phyloP scores from a whole-genome alignment of 2,329 filamentous ascomycete genomes.

The Colletotrichum lindemuthianum region DNA sequence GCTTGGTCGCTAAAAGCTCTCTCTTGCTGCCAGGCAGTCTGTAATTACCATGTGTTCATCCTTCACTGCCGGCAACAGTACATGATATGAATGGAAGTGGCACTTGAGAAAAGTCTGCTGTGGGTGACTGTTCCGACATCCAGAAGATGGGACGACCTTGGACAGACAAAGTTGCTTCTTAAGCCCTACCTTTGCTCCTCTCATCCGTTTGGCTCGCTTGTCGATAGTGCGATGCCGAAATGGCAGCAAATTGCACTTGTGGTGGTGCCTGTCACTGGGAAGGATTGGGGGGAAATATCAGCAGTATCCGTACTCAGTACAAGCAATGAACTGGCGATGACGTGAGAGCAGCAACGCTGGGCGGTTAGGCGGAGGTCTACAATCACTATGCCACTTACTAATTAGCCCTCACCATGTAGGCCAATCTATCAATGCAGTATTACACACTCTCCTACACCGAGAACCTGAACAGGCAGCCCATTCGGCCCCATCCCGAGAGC shows the following conservation, averaged over 20 bases:
- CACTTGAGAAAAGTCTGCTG: neutral
- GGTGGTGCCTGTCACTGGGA: too few species aligned
- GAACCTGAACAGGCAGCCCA: slow-evolving; percentile 25
- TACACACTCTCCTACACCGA: slow-evolving; percentile 17
- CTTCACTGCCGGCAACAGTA: too few species aligned
- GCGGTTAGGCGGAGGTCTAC: too few species aligned
- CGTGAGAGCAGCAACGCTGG: too few species aligned
- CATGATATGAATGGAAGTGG: neutral
- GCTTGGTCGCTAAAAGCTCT: neutral
- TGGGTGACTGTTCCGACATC: slow-evolving; percentile 22
- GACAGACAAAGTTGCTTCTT: neutral
- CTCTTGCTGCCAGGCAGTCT: slow-evolving; percentile 1
- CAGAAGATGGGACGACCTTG: slow-evolving; percentile 25
- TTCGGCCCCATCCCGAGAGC: slow-evolving; percentile 21
- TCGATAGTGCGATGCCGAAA: too few species aligned
- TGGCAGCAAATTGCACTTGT: too few species aligned
- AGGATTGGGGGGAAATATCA: too few species aligned
- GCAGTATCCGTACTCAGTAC: too few species aligned
- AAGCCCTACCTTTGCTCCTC: slow-evolving; percentile 18
- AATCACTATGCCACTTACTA: too few species aligned
- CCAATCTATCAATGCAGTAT: too few species aligned
- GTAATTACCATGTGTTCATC: neutral
- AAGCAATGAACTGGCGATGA: too few species aligned
- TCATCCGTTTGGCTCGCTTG: slow-evolving; percentile 24
- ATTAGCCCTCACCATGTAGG: too few species aligned